These are phyloP conservation scores for Wickerhamiella sorbophila DNA, from an alignment of 805 yeast species.

Conservation along the genomic window DNA sequence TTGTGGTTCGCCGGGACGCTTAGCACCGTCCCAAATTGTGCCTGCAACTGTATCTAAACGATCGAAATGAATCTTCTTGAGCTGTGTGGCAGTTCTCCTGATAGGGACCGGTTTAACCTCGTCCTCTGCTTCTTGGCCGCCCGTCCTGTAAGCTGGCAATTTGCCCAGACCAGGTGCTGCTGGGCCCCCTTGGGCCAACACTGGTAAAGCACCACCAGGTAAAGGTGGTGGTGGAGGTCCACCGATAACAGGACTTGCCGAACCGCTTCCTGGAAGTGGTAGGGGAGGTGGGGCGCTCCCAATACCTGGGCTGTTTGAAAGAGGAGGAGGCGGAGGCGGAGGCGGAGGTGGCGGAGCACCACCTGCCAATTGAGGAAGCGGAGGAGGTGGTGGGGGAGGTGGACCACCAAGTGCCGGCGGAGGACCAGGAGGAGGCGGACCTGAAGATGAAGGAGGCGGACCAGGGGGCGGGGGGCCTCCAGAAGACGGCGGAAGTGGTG, in stretches of 20 bases:
- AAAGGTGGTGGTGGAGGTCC: conserved; percentile 25
- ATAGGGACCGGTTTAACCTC: conserved; percentile 1
- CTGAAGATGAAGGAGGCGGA: conserved; percentile 20
- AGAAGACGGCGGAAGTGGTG: background rate
- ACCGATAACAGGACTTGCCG: conserved; percentile 13
- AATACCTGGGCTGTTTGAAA: conserved; percentile 24
- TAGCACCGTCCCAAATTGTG: conserved; percentile 59
- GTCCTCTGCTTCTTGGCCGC: conserved; percentile 7
- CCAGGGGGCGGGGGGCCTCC: background rate
- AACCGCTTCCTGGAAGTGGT: conserved; percentile 19
- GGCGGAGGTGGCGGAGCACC: conserved; percentile 18
- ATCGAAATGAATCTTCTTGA: conserved; percentile 97
- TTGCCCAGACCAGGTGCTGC: conserved; percentile 1
- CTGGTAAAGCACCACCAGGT: conserved; percentile 10
- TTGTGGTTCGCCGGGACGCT: conserved; percentile 36
- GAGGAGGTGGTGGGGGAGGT: conserved; percentile 24
- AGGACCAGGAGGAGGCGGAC: conserved; percentile 9
- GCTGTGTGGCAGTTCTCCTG: conserved; percentile 58
- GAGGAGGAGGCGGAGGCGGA: conserved; percentile 24
- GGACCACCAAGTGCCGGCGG: conserved; percentile 18
- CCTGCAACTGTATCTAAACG: conserved; percentile 69
- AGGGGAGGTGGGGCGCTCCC: conserved; percentile 18
- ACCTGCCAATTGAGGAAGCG: conserved; percentile 10
- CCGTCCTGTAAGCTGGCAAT: background rate
- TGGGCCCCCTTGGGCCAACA: background rate